Percentiles rank a stretch among this genome's conserved stretches.
phyloP scores from a whole-genome alignment of 2,329 filamentous ascomycete species.

The Metarhizium robertsii region DNA sequence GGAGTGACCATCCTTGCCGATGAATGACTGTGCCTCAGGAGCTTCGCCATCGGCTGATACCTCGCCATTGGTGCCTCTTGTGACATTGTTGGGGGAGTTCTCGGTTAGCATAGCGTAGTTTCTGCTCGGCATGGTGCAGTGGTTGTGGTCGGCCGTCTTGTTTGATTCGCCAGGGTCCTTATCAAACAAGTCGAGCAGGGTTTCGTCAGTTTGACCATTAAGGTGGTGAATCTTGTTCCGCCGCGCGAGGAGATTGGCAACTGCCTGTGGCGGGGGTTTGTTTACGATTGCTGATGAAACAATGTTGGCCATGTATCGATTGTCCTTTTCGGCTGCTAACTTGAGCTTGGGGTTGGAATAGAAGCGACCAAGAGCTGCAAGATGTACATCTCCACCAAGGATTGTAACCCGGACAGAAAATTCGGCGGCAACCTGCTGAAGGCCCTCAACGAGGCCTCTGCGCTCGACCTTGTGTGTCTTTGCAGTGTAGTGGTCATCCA shows the following conservation, averaged over 20 bases:
- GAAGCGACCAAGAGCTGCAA: conserved; percentile 87
- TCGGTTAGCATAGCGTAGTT: conserved; percentile 91
- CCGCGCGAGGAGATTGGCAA: conserved; percentile 84
- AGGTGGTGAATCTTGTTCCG: conserved; percentile 75
- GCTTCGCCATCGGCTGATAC: conserved; percentile 12
- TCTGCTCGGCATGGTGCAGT: conserved; percentile 82
- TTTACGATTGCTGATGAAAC: conserved; percentile 94
- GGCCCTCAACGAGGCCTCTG: conserved; percentile 63
- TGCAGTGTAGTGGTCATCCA: conserved; percentile 95
- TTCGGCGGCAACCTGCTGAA: conserved; percentile 76
- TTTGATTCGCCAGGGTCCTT: conserved; percentile 70
- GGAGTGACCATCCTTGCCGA: conserved; percentile 55
- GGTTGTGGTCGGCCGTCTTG: conserved; percentile 69
- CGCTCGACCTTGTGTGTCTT: conserved; percentile 87
- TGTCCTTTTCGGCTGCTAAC: conserved; percentile 71
- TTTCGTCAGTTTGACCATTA: conserved; percentile 72
- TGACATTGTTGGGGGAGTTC: conserved; percentile 56
- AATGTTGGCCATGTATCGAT: conserved; percentile 91
- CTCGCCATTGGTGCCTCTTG: conserved; percentile 14
- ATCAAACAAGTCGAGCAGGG: conserved; percentile 85
- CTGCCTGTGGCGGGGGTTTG: conserved; percentile 76
- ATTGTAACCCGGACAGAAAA: conserved; percentile 89
- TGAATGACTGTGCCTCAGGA: conserved; percentile 17
- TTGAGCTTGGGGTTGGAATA: conserved; percentile 79
- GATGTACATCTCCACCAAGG: conserved; percentile 85